phyloP scores from a whole-genome alignment of 169 alveolate species.

The Cryptosporidium ryanae region DNA sequence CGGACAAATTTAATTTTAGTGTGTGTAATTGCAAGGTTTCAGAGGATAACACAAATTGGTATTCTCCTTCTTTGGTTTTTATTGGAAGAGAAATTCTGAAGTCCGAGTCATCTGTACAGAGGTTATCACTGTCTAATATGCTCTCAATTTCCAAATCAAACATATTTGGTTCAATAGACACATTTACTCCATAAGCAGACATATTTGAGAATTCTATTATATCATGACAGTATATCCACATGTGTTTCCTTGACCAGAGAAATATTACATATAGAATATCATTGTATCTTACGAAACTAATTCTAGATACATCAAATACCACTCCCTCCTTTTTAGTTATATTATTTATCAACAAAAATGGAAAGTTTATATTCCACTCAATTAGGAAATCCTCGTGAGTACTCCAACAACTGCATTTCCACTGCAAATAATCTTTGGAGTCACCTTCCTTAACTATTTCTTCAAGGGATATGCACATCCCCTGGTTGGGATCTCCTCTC shows the following conservation, averaged over 20 bases:
- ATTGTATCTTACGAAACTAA: slow-evolving; percentile 23
- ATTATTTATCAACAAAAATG: background rate
- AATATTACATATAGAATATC: slow-evolving; percentile 38
- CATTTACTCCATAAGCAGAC: slow-evolving; percentile 41
- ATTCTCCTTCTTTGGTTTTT: slow-evolving; percentile 41
- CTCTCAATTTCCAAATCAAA: slow-evolving; percentile 29
- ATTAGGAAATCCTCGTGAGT: slow-evolving; percentile 45
- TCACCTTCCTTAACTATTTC: background rate
- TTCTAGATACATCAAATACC: slow-evolving; percentile 7
- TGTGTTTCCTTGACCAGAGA: slow-evolving; percentile 42
- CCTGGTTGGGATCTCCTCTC: slow-evolving; percentile 72
- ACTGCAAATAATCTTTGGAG: slow-evolving; percentile 2
- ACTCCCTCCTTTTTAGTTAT: background rate
- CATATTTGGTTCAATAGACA: slow-evolving; percentile 55
- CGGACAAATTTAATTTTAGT: slow-evolving; percentile 11
- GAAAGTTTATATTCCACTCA: slow-evolving; percentile 69
- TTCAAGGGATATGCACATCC: slow-evolving; percentile 48
- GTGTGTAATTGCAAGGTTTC: slow-evolving; percentile 14
- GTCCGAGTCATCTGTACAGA: background rate
- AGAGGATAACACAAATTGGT: slow-evolving; percentile 32
- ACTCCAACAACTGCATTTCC: slow-evolving; percentile 75
- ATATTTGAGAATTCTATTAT: slow-evolving; percentile 32
- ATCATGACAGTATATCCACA: slow-evolving; percentile 73
- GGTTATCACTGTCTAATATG: background rate
- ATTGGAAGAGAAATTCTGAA: slow-evolving; percentile 35